phyloP scores from a whole-genome alignment of 345 rosid genomes.

The Leavenworthia alabamica region DNA sequence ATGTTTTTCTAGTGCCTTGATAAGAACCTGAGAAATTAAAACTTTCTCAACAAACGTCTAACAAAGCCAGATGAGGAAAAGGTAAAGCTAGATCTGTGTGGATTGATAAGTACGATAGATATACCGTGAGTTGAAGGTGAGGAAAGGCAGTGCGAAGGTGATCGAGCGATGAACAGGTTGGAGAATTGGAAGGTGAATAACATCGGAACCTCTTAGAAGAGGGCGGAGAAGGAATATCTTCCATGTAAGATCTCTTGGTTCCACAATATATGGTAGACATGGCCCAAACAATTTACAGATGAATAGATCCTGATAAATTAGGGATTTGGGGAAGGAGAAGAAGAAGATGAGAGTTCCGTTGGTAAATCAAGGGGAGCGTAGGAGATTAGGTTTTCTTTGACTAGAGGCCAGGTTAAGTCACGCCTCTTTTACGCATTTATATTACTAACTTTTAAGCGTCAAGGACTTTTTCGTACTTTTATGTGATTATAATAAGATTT shows the following conservation, averaged over 20 bases:
- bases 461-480: conserved; percentile 21
- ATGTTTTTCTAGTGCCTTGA: conserved; percentile 63
- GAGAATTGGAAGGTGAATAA: conserved; percentile 37
- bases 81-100: conserved; percentile 15
- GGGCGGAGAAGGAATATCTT: conserved; percentile 62
- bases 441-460: conserved; percentile 13
- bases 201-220: conserved; percentile 56
- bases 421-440: background rate
- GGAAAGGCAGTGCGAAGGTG: conserved; percentile 53
- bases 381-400: conserved; percentile 12
- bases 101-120: background rate
- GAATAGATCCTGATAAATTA: too few species aligned
- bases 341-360: too few species aligned
- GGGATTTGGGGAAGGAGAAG: too few species aligned
- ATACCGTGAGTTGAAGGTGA: conserved; percentile 46
- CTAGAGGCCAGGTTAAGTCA: background rate
- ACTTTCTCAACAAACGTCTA: too few species aligned
- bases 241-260: conserved; percentile 63
- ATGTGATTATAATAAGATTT: too few species aligned
- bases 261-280: conserved; percentile 84
- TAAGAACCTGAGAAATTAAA: conserved; percentile 42
- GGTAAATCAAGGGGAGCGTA: background rate
- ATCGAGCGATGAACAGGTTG: conserved; percentile 35
- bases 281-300: too few species aligned
- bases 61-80: too few species aligned